Evolutionary conservation across 306 rosid species (phyloP).

Genomic region (Argentina anserina): DNA sequence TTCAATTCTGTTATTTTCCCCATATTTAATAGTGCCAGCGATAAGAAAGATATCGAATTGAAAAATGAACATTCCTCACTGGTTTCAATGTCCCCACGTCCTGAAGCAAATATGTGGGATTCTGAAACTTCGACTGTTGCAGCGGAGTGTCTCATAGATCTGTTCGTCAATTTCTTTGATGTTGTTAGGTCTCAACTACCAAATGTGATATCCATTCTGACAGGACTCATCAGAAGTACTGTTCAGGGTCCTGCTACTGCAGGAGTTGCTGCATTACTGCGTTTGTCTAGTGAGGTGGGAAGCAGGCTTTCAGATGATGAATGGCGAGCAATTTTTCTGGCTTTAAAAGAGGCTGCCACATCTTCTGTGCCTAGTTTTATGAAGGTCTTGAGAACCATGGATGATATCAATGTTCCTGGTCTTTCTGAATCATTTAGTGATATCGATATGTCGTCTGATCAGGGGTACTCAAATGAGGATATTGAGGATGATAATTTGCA

Average conservation of each 20-base stretch:
- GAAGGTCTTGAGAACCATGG: constrained; percentile 82
- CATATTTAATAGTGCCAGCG: constrained; percentile 46
- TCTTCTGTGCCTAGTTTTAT: constrained; percentile 71
- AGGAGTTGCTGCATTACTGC: constrained; percentile 80
- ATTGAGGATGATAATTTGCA: constrained; percentile 84
- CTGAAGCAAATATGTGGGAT: constrained; percentile 80
- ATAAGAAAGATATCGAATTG: constrained; percentile 41
- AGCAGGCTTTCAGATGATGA: constrained; percentile 70
- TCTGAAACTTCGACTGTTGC: constrained; percentile 83
- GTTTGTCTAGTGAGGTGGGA: constrained; percentile 69
- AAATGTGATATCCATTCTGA: constrained; percentile 67
- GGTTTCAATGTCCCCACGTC: constrained; percentile 37
- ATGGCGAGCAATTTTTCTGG: constrained; percentile 72
- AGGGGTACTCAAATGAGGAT: constrained; percentile 65
- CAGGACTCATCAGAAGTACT: constrained; percentile 75
- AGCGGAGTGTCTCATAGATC: constrained; percentile 75
- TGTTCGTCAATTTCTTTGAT: constrained; percentile 65
- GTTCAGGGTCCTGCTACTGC: constrained; percentile 88
- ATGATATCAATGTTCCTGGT: constrained; percentile 43
- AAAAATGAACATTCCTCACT: constrained; percentile 39
- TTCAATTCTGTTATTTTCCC: constrained; percentile 73
- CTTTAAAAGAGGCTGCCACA: constrained; percentile 74
- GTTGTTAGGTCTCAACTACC: constrained; percentile 74
- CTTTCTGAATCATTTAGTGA: constrained; percentile 46
- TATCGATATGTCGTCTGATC: constrained; percentile 56